Percentiles rank a stretch among this genome's conserved stretches.
phyloP scores from a whole-genome alignment of 1,284 basidiomycete genomes.

The Limonomyces culmigenus region DNA sequence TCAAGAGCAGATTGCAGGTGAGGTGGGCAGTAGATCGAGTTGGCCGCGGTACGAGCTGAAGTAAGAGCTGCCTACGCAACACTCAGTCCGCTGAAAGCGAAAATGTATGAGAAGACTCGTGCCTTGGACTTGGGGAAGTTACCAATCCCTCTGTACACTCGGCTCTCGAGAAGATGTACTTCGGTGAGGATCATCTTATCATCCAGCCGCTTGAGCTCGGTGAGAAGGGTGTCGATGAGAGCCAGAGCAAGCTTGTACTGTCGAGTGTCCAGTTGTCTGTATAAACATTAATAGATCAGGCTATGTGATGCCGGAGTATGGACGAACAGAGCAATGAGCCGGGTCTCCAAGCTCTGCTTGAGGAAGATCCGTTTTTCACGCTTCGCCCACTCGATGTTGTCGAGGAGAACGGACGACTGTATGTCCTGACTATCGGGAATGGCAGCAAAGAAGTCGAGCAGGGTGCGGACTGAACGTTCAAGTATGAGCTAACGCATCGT shows the following conservation, averaged over 20 bases:
- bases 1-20: slow-evolving; percentile 84
- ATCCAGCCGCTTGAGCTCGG: slow-evolving; percentile 85
- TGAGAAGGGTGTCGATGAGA: slow-evolving; percentile 74
- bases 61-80: slow-evolving; percentile 68
- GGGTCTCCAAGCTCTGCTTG: slow-evolving; percentile 86
- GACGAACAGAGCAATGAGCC: slow-evolving; percentile 69
- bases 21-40: slow-evolving; percentile 96
- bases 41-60: slow-evolving; percentile 86
- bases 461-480: slow-evolving; percentile 54
- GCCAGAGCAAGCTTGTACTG: slow-evolving; percentile 70
- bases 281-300: slow-evolving; percentile 3
- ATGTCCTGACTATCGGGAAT: slow-evolving; percentile 63
- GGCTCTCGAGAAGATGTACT: slow-evolving; percentile 85
- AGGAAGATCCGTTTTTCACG: slow-evolving; percentile 89
- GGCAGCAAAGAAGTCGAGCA: slow-evolving; percentile 76
- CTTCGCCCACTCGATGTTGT: slow-evolving; percentile 91
- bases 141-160: slow-evolving; percentile 82
- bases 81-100: background rate
- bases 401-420: slow-evolving; percentile 78
- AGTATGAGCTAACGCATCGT: slow-evolving; percentile 6
- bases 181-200: slow-evolving; percentile 98
- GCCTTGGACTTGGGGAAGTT: slow-evolving; percentile 92
- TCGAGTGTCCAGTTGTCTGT: slow-evolving; percentile 60
- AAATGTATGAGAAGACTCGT: slow-evolving; percentile 5
- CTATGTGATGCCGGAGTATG: background rate